Percentiles rank a stretch among this genome's conserved stretches.
These are phyloP conservation scores for Sporothrix dimorphospora DNA, from an alignment of 2,329 filamentous ascomycete genomes.

Conservation along the genomic window DNA sequence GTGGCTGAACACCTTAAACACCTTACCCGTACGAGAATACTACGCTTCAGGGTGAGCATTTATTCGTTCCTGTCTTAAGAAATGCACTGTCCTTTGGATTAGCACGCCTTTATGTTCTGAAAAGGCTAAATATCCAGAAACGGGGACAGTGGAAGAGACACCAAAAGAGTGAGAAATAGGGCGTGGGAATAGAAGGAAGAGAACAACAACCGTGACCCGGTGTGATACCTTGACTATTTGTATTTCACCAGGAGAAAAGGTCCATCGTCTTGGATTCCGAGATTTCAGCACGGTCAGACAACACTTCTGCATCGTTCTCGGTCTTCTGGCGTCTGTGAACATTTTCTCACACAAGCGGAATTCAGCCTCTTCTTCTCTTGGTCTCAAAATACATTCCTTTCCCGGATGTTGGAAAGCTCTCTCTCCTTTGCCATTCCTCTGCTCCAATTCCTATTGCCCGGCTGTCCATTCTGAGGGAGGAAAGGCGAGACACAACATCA, in stretches of 20 bases:
- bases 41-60: neutral
- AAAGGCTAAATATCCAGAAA: slow-evolving; percentile 20
- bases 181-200: too few relatives aligned
- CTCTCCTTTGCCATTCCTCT: neutral
- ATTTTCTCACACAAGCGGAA: neutral
- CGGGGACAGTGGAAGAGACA: neutral
- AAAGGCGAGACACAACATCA: neutral
- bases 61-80: neutral
- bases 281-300: neutral
- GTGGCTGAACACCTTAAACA: neutral
- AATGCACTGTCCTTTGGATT: neutral
- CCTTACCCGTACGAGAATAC: slow-evolving; percentile 1
- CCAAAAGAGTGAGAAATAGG: neutral
- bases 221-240: neutral
- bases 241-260: neutral
- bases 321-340: neutral
- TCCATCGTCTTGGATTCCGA: neutral
- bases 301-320: neutral
- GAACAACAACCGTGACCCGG: neutral
- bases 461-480: neutral
- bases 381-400: neutral
- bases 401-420: neutral
- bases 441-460: neutral
- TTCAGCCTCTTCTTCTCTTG: neutral
- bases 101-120: neutral